Percentiles rank a stretch among this genome's conserved stretches.
Conservation (phyloP, 345 rosid genomes). For the Odontarrhena argentea region DNA sequence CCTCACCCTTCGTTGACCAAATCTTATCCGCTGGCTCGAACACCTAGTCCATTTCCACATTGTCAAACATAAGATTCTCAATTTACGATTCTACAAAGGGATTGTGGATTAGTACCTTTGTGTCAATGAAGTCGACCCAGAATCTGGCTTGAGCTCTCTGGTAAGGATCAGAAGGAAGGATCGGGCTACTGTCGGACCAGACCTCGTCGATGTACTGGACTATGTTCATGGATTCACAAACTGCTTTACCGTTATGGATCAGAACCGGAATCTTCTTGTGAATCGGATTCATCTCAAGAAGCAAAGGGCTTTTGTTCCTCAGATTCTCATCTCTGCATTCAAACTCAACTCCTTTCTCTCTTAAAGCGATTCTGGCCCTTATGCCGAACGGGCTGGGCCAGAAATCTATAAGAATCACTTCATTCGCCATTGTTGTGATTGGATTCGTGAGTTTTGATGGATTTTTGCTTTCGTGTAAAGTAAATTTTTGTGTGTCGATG, state of each 20-base stretch:
- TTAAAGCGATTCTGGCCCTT: constrained; percentile 34
- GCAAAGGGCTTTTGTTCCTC: constrained; percentile 32
- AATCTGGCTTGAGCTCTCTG: constrained; percentile 42
- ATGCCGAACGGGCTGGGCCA: constrained; percentile 37
- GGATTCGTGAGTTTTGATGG: not conserved
- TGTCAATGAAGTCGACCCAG: constrained; percentile 36
- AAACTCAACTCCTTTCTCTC: constrained; percentile 35
- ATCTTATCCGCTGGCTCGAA: constrained; percentile 29
- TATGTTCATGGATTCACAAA: constrained; percentile 37
- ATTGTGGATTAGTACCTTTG: constrained; percentile 27
- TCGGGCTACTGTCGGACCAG: constrained; percentile 20
- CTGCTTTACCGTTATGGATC: constrained; percentile 38
- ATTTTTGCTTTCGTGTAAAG: not conserved
- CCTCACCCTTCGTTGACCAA: constrained; percentile 39
- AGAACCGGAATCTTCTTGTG: constrained; percentile 42
- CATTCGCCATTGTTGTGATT: constrained; percentile 29
- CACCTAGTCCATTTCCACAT: constrained; percentile 26
- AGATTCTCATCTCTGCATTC: constrained; percentile 30
- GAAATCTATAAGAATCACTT: constrained; percentile 35
- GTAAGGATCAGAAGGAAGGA: constrained; percentile 40
- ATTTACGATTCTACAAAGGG: not conserved
- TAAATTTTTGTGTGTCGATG: not conserved
- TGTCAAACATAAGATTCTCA: not conserved
- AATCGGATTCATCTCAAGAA: constrained; percentile 34
- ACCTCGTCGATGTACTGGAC: constrained; percentile 41